Conservation (phyloP, 495 filamentous ascomycete species). For the Penicillium manginii region DNA sequence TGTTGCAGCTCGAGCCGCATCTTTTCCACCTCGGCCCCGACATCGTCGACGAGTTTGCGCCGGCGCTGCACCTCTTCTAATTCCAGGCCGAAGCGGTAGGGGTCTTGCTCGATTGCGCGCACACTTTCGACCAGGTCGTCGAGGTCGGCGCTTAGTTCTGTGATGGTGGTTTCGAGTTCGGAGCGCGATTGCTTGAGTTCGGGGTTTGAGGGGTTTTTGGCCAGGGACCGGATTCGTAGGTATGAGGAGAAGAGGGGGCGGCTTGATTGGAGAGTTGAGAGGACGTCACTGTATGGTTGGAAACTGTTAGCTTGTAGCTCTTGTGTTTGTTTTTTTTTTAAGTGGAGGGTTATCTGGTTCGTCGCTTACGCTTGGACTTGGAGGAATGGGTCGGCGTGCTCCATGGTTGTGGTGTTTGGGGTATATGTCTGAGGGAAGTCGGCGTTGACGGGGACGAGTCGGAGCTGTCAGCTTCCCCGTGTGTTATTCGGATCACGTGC, state of each 20-base stretch:
- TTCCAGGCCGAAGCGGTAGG: slow-evolving; percentile 85
- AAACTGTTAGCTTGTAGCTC: background rate
- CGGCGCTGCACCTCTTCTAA: slow-evolving; percentile 80
- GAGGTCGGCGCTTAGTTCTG: slow-evolving; percentile 81
- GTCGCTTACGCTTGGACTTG: slow-evolving; percentile 79
- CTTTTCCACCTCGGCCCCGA: slow-evolving; percentile 83
- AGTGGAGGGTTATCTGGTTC: no score
- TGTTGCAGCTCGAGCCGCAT: slow-evolving; percentile 82
- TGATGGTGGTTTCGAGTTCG: slow-evolving; percentile 79
- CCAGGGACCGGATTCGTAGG: slow-evolving; percentile 89
- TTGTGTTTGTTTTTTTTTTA: background rate
- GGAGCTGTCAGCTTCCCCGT: slow-evolving; percentile 13
- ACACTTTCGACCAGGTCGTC: slow-evolving; percentile 88
- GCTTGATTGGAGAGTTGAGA: slow-evolving; percentile 74
- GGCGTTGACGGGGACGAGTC: slow-evolving; percentile 6
- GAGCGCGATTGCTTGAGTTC: slow-evolving; percentile 82
- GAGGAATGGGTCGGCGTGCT: slow-evolving; percentile 86
- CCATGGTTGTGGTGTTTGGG: slow-evolving; percentile 46
- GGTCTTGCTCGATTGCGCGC: slow-evolving; percentile 84
- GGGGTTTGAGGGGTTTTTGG: slow-evolving; percentile 70
- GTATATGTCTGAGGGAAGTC: slow-evolving; percentile 10
- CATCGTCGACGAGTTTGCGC: slow-evolving; percentile 82
- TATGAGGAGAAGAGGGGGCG: slow-evolving; percentile 91
- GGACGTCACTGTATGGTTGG: slow-evolving; percentile 70
- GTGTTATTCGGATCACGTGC: slow-evolving; percentile 22